phyloP scores from a whole-genome alignment of 116 monocot genomes.

The Iris pallida region DNA sequence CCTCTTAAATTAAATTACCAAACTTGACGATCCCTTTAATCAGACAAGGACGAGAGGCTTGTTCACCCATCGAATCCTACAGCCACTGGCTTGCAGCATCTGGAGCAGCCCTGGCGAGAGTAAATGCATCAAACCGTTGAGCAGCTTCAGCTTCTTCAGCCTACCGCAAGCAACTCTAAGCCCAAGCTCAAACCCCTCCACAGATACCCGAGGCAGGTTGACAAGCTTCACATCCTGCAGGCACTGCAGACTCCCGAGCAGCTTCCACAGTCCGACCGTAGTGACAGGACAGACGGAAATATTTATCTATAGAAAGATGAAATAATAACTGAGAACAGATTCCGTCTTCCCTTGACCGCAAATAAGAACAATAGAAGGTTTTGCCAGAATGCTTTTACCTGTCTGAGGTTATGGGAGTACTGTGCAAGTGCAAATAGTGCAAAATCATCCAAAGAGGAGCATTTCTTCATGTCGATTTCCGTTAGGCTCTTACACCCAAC shows the following conservation, averaged over 20 bases:
- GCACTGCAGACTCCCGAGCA: slow-evolving; percentile 55
- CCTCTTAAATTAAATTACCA: too few species aligned
- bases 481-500: slow-evolving; percentile 55
- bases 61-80: slow-evolving; percentile 66
- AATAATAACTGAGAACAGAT: neutral
- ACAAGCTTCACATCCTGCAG: slow-evolving; percentile 78
- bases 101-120: slow-evolving; percentile 53
- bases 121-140: slow-evolving; percentile 22
- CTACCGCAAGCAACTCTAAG: slow-evolving; percentile 43
- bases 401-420: slow-evolving; percentile 60
- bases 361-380: neutral
- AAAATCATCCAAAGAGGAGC: slow-evolving; percentile 59
- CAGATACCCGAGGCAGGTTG: slow-evolving; percentile 46
- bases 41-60: slow-evolving; percentile 38
- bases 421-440: slow-evolving; percentile 51
- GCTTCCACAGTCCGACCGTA: slow-evolving; percentile 37
- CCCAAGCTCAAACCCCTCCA: slow-evolving; percentile 58
- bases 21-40: too few species aligned
- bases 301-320: slow-evolving; percentile 42
- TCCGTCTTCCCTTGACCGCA: neutral
- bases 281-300: slow-evolving; percentile 62
- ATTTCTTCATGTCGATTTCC: slow-evolving; percentile 64
- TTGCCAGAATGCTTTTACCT: slow-evolving; percentile 35
- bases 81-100: slow-evolving; percentile 55
- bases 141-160: slow-evolving; percentile 85